Evolutionary conservation across 306 rosid species (phyloP).

Genomic region (Quercus glauca): DNA sequence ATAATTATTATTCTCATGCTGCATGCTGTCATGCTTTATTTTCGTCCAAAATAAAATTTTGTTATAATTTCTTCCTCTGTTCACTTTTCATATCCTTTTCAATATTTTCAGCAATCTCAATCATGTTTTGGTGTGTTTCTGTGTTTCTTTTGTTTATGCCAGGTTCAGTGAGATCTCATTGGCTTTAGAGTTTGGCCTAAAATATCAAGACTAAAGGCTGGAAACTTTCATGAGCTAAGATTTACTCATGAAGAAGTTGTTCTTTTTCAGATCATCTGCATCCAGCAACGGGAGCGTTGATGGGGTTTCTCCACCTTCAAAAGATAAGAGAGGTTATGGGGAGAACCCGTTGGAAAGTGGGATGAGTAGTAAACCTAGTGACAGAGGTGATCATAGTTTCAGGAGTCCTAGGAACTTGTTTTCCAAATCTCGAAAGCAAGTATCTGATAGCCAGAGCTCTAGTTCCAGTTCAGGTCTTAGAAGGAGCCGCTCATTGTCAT

Average conservation of each 20-base stretch:
- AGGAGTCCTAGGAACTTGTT: conserved; percentile 42
- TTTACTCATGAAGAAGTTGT: conserved; percentile 73
- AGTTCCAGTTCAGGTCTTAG: conserved; percentile 54
- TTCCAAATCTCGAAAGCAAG: conserved; percentile 60
- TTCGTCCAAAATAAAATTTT: not conserved
- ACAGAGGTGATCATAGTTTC: conserved; percentile 40
- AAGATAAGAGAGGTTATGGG: conserved; percentile 47
- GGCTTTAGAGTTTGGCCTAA: conserved; percentile 23
- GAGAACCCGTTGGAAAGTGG: conserved; percentile 53
- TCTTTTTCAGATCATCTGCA: conserved; percentile 75
- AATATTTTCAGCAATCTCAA: not conserved
- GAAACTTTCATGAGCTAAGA: conserved; percentile 33
- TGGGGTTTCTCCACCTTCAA: conserved; percentile 42
- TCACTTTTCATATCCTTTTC: not conserved
- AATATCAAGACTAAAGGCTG: conserved; percentile 12
- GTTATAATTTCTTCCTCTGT: no score
- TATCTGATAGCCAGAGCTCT: conserved; percentile 45
- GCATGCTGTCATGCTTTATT: not conserved
- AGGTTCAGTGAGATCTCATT: conserved; percentile 33
- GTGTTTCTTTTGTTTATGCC: conserved; percentile 8
- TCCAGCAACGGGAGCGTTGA: conserved; percentile 53
- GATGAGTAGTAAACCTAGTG: conserved; percentile 26
- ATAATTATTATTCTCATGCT: not conserved
- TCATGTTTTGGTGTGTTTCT: conserved; percentile 8
- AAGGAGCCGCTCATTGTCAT: conserved; percentile 87